These are phyloP conservation scores for Solanum dulcamara DNA, from an alignment of 257 asterid genomes.

Conservation along the genomic window DNA sequence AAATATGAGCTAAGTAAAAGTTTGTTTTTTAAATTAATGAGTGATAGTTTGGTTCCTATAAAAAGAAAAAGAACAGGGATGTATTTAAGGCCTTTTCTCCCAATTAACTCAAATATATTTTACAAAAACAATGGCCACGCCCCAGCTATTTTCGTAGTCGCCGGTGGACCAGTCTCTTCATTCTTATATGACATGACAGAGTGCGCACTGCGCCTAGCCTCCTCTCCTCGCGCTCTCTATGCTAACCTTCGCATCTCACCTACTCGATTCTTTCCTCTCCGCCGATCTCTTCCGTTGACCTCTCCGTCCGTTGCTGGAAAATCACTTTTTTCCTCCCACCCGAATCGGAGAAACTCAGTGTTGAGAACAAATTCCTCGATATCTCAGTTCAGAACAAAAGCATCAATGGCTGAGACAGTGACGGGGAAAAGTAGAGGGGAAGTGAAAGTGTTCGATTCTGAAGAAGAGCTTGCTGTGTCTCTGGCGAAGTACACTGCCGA, in stretches of 20 bases:
- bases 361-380: not conserved
- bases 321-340: constrained; percentile 6
- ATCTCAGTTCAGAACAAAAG: constrained; percentile 11
- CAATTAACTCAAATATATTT: no score
- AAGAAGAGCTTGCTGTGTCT: constrained; percentile 57
- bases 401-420: constrained; percentile 58
- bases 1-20: not conserved
- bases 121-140: no score
- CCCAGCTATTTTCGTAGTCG: not conserved
- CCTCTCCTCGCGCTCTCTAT: constrained; percentile 14
- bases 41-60: no score
- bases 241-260: constrained; percentile 10
- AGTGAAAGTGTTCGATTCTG: constrained; percentile 64
- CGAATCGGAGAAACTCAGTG: not conserved
- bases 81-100: no score
- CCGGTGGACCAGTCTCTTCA: not conserved
- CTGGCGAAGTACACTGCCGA: constrained; percentile 60
- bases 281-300: constrained; percentile 19
- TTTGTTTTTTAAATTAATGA: no score
- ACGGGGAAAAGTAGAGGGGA: constrained; percentile 36
- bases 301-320: constrained; percentile 7
- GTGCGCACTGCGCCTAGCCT: constrained; percentile 20
- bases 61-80: no score
- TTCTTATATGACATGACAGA: not conserved
- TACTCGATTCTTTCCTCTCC: constrained; percentile 1